Conservation (phyloP, 2,329 filamentous ascomycete genomes). For the Tolypocladium cylindrosporum region DNA sequence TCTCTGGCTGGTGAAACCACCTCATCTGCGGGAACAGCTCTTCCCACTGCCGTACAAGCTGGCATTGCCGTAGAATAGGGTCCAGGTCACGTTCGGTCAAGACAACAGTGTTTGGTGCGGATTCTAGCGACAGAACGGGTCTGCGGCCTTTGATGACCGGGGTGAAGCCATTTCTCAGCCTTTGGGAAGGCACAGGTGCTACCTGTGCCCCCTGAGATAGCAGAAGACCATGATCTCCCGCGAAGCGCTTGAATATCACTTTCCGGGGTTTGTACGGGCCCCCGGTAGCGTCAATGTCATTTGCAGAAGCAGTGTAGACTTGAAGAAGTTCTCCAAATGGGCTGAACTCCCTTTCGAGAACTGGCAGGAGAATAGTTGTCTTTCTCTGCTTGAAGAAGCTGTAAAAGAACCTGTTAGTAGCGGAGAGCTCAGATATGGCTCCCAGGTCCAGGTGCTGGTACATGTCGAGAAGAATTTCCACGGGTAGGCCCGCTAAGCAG, state of each 20-base stretch:
- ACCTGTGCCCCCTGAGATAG: slow-evolving; percentile 6
- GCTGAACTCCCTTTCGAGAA: slow-evolving; percentile 31
- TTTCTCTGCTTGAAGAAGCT: slow-evolving; percentile 31
- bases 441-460: slow-evolving; percentile 33
- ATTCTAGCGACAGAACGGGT: not conserved
- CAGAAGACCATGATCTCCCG: slow-evolving; percentile 19
- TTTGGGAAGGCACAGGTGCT: not conserved
- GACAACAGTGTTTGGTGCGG: slow-evolving; percentile 13
- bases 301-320: slow-evolving; percentile 30
- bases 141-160: slow-evolving; percentile 12
- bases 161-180: slow-evolving; percentile 7
- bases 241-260: slow-evolving; percentile 27
- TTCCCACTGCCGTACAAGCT: slow-evolving; percentile 27
- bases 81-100: slow-evolving; percentile 22
- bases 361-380: slow-evolving; percentile 28
- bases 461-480: slow-evolving; percentile 38
- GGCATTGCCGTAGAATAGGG: slow-evolving; percentile 22
- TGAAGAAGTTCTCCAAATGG: slow-evolving; percentile 37
- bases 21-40: slow-evolving; percentile 30
- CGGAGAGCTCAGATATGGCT: slow-evolving; percentile 28
- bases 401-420: slow-evolving; percentile 25
- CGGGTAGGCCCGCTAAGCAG: slow-evolving; percentile 24
- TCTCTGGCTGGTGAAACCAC: slow-evolving; percentile 35
- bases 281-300: slow-evolving; percentile 21
- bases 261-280: slow-evolving; percentile 27